Evolutionary conservation across 352 stramenopile species (phyloP).

Genomic region (Phytophthora constricta): DNA sequence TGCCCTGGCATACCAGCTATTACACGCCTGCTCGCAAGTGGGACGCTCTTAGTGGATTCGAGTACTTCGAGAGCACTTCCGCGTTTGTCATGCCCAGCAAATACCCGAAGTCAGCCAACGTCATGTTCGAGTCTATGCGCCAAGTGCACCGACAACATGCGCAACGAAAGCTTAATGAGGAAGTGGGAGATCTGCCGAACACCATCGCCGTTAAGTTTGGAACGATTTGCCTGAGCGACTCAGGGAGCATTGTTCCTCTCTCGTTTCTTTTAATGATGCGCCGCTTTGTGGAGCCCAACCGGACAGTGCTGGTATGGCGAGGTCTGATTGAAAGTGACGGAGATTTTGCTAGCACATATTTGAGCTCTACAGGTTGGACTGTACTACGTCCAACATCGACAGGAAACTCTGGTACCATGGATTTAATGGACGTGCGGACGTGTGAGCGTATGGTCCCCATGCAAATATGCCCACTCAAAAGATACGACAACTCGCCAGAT

Average conservation of each 20-base stretch:
- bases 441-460: constrained; percentile 12
- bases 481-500: neutral
- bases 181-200: neutral
- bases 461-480: neutral
- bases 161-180: constrained; percentile 5
- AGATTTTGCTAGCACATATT: constrained; percentile 11
- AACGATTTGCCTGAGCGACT: constrained; percentile 8
- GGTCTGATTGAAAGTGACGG: constrained; percentile 15
- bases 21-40: constrained; percentile 14
- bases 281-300: constrained; percentile 13
- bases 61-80: constrained; percentile 21
- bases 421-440: constrained; percentile 17
- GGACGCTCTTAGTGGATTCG: constrained; percentile 1
- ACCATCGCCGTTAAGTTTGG: constrained; percentile 29
- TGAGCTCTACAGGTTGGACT: constrained; percentile 22
- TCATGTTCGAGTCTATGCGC: constrained; percentile 20
- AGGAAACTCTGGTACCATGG: neutral
- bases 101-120: constrained; percentile 9
- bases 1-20: constrained; percentile 2
- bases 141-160: constrained; percentile 9
- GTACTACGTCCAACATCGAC: constrained; percentile 4
- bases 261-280: constrained; percentile 1
- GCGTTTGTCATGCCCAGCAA: constrained; percentile 12
- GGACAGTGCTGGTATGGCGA: constrained; percentile 26
- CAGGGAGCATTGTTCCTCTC: constrained; percentile 2